phyloP scores from a whole-genome alignment of 2,329 filamentous ascomycete species.

The Fusarium sacchari region DNA sequence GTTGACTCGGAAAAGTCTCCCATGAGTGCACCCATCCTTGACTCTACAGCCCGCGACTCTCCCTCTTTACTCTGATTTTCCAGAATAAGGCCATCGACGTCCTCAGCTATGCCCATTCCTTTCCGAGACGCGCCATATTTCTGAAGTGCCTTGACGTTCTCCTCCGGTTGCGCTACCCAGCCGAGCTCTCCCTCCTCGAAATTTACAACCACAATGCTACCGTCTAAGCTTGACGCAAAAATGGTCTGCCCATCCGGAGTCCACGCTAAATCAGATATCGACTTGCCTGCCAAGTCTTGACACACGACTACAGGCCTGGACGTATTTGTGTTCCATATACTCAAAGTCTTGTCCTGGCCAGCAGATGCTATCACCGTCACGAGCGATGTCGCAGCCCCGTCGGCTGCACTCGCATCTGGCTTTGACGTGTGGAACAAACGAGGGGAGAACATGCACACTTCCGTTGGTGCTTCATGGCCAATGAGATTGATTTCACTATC shows the following conservation, averaged over 20 bases:
- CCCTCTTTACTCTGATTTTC: slow-evolving; percentile 94
- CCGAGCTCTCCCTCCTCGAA: slow-evolving; percentile 91
- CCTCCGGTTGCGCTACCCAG: slow-evolving; percentile 84
- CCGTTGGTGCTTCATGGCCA: slow-evolving; percentile 94
- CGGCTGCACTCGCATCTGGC: slow-evolving; percentile 63
- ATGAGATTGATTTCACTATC: slow-evolving; percentile 97
- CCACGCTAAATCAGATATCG: slow-evolving; percentile 95
- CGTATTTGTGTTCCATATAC: slow-evolving; percentile 97
- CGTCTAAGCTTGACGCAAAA: slow-evolving; percentile 88
- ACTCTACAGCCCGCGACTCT: slow-evolving; percentile 89
- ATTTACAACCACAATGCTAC: slow-evolving; percentile 81
- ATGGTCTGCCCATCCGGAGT: slow-evolving; percentile 89
- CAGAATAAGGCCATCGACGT: slow-evolving; percentile 85
- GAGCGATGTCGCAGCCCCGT: slow-evolving; percentile 57
- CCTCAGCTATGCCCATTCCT: slow-evolving; percentile 90
- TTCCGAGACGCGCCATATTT: slow-evolving; percentile 92
- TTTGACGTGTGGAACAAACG: slow-evolving; percentile 82
- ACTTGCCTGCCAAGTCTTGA: slow-evolving; percentile 88
- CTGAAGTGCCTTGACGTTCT: slow-evolving; percentile 91
- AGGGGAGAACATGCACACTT: slow-evolving; percentile 97
- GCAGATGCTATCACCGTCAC: slow-evolving; percentile 97
- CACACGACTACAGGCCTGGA: slow-evolving; percentile 90
- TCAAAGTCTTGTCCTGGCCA: slow-evolving; percentile 94
- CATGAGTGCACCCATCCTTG: slow-evolving; percentile 98
- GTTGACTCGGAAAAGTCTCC: slow-evolving; percentile 75